phyloP scores from a whole-genome alignment of 352 stramenopile species.

The Phytophthora colocasiae region DNA sequence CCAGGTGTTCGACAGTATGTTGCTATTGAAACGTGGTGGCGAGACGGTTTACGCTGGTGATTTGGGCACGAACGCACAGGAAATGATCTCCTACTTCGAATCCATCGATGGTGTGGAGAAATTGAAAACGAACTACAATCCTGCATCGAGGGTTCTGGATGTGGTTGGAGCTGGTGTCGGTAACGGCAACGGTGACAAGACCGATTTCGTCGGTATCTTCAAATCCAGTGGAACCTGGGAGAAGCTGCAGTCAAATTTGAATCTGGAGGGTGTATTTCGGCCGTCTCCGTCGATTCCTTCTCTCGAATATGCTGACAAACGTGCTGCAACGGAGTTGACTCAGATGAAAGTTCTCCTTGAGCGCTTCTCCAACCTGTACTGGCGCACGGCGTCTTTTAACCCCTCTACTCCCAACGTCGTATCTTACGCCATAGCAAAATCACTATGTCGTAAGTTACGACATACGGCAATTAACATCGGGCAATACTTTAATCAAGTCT shows the following conservation, averaged over 20 bases:
- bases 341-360: constrained; percentile 25
- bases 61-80: constrained; percentile 11
- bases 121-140: constrained; percentile 5
- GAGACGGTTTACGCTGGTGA: constrained; percentile 23
- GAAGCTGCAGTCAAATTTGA: constrained; percentile 8
- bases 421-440: too few relatives aligned
- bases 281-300: constrained; percentile 2
- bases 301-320: constrained; percentile 19
- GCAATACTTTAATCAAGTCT: too few relatives aligned
- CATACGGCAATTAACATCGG: too few relatives aligned
- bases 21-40: constrained; percentile 22
- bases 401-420: too few relatives aligned
- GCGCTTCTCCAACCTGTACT: constrained; percentile 21
- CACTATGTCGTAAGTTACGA: too few relatives aligned
- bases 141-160: constrained; percentile 21
- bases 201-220: constrained; percentile 15
- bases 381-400: constrained; percentile 22
- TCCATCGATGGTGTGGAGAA: constrained; percentile 19
- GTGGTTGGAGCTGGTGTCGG: constrained; percentile 24
- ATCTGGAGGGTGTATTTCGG: constrained; percentile 6
- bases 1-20: constrained; percentile 18
- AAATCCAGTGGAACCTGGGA: constrained; percentile 3
- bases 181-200: constrained; percentile 3
- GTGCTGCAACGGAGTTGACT: constrained; percentile 18
- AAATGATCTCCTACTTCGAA: constrained; percentile 25